Conservation (phyloP, 441 rosid genomes). For the Jatropha multifida region DNA sequence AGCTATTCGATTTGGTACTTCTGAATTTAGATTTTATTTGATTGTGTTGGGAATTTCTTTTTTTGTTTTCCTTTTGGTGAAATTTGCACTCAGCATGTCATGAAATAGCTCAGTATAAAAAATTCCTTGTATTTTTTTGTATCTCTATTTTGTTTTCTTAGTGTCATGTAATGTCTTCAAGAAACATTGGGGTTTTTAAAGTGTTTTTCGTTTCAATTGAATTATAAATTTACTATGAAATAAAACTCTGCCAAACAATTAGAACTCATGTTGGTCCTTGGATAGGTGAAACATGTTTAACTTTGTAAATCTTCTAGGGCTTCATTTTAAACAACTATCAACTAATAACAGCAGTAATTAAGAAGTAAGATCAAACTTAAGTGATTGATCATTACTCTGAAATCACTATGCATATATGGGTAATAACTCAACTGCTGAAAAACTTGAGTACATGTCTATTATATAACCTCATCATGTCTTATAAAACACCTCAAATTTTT, state of each 20-base stretch:
- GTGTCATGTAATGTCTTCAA: background rate
- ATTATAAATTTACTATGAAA: too few relatives aligned
- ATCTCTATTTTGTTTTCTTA: background rate
- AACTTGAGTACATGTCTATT: background rate
- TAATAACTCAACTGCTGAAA: background rate
- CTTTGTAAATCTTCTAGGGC: too few relatives aligned
- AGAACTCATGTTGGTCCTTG: too few relatives aligned
- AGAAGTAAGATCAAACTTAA: too few relatives aligned
- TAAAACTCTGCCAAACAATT: too few relatives aligned
- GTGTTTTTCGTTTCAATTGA: background rate
- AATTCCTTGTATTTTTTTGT: background rate
- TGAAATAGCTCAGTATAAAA: background rate
- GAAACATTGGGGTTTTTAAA: too few relatives aligned
- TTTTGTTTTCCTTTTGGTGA: background rate
- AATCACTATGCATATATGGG: background rate
- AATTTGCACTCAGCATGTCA: background rate
- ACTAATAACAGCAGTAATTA: too few relatives aligned
- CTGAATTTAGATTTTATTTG: constrained; percentile 14
- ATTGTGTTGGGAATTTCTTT: background rate
- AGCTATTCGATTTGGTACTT: constrained; percentile 91
- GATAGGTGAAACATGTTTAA: too few relatives aligned
- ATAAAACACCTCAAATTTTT: background rate
- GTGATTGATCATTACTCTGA: background rate
- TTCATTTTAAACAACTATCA: too few relatives aligned
- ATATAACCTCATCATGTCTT: too few relatives aligned